A percentile compares a stretch with the other conserved stretches of the same genome.
These are phyloP conservation scores for Lyophyllum semitale DNA, from an alignment of 768 basidiomycete genomes.

Conservation along the genomic window DNA sequence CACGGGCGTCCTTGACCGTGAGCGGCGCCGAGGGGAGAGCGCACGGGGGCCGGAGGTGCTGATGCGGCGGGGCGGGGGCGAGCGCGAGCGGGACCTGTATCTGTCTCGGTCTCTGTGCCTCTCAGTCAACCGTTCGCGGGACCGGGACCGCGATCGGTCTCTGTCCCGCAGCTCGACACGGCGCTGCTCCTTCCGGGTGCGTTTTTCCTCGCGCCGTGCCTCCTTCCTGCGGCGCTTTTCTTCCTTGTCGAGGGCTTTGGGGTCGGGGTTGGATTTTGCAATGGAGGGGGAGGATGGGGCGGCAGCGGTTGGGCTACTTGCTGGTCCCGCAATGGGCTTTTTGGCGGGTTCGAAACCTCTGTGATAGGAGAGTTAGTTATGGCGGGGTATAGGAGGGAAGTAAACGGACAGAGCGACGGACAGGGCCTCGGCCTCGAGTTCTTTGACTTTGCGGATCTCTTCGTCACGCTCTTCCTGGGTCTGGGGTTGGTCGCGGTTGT, in stretches of 20 bases:
- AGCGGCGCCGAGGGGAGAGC: not conserved
- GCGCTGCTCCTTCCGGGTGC: conserved; percentile 26
- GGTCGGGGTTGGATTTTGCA: conserved; percentile 16
- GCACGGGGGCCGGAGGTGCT: not conserved
- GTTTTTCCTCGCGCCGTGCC: conserved; percentile 52
- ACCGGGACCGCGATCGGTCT: conserved; percentile 29
- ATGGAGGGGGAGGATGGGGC: conserved; percentile 12
- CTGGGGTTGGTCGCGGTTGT: conserved; percentile 60
- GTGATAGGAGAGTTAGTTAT: conserved; percentile 9
- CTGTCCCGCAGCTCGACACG: conserved; percentile 20
- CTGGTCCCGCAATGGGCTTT: conserved; percentile 28
- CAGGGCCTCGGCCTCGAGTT: conserved; percentile 87
- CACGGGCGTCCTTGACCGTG: not conserved
- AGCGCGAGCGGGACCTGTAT: conserved; percentile 16
- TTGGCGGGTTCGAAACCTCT: conserved; percentile 74
- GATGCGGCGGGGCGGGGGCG: conserved; percentile 6
- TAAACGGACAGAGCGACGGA: conserved; percentile 70
- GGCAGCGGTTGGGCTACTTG: conserved; percentile 21
- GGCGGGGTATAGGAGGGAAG: not conserved
- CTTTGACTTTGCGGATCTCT: conserved; percentile 83
- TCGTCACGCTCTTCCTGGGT: conserved; percentile 54
- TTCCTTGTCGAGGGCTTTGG: conserved; percentile 41
- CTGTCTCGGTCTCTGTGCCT: conserved; percentile 21
- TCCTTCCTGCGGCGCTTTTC: conserved; percentile 54
- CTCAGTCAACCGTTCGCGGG: conserved; percentile 25